Evolutionary conservation across 257 asterid species (phyloP).

Genomic region (Solanum pinnatisectum): DNA sequence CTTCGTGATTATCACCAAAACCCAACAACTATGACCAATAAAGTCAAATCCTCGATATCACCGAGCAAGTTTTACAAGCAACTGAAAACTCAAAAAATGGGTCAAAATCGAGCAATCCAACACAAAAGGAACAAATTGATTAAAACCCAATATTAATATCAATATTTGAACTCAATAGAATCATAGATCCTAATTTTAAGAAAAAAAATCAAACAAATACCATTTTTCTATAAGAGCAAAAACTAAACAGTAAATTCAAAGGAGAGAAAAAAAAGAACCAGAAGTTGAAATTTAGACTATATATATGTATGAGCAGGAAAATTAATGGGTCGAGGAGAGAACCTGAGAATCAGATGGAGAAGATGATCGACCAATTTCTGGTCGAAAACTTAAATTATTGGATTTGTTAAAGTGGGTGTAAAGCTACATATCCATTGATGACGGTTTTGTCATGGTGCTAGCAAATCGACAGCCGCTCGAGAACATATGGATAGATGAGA

Average conservation of each 20-base stretch:
- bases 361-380: background rate
- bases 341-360: background rate
- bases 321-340: background rate
- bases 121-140: background rate
- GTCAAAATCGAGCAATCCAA: background rate
- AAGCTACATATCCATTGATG: background rate
- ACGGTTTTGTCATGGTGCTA: background rate
- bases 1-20: background rate
- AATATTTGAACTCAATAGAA: background rate
- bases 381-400: background rate
- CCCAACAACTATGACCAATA: background rate
- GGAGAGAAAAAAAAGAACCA: background rate
- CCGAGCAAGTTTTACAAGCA: background rate
- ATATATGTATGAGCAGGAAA: background rate
- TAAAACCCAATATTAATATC: background rate
- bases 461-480: background rate
- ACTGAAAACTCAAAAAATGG: background rate
- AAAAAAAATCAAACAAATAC: background rate
- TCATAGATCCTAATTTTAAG: background rate
- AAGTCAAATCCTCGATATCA: background rate
- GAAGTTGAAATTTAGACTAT: background rate
- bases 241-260: background rate
- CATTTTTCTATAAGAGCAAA: background rate
- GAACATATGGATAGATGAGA: background rate
- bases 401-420: background rate